These are phyloP conservation scores for Fistulifera solaris DNA, from an alignment of 108 stramenopile genomes.

Conservation along the genomic window DNA sequence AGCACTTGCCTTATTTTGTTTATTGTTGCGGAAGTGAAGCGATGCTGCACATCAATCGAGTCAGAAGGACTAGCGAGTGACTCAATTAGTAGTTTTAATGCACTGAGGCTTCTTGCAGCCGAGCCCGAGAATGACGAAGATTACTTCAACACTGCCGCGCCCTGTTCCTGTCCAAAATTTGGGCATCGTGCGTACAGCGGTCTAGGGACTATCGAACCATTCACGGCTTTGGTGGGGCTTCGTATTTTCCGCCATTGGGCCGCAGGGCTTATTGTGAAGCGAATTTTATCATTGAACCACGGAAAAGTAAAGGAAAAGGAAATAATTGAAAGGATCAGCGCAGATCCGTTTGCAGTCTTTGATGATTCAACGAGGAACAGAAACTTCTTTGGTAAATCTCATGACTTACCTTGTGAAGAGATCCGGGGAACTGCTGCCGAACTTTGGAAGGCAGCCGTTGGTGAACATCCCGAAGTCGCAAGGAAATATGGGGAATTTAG, in stretches of 20 bases:
- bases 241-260: slow-evolving; percentile 46
- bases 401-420: slow-evolving; percentile 4
- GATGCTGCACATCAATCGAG: slow-evolving; percentile 34
- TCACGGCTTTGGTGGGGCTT: slow-evolving; percentile 50
- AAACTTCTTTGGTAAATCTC: not conserved
- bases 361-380: not conserved
- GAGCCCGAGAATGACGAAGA: no score
- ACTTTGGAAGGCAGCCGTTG: slow-evolving; percentile 66
- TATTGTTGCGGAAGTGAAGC: slow-evolving; percentile 45
- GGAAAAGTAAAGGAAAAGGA: not conserved
- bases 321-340: not conserved
- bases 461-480: slow-evolving; percentile 60
- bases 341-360: not conserved
- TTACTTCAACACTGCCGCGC: not conserved
- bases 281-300: not conserved
- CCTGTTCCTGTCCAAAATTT: slow-evolving; percentile 38
- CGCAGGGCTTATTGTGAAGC: slow-evolving; percentile 13
- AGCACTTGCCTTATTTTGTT: slow-evolving; percentile 41
- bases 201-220: slow-evolving; percentile 69
- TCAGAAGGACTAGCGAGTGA: no score
- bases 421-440: slow-evolving; percentile 42
- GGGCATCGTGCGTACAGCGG: slow-evolving; percentile 58
- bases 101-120: no score
- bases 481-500: slow-evolving; percentile 66
- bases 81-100: no score